Base-by-base conservation (phyloP, 2,329 filamentous ascomycete genomes). In the Aspergillus transmontanensis region DNA sequence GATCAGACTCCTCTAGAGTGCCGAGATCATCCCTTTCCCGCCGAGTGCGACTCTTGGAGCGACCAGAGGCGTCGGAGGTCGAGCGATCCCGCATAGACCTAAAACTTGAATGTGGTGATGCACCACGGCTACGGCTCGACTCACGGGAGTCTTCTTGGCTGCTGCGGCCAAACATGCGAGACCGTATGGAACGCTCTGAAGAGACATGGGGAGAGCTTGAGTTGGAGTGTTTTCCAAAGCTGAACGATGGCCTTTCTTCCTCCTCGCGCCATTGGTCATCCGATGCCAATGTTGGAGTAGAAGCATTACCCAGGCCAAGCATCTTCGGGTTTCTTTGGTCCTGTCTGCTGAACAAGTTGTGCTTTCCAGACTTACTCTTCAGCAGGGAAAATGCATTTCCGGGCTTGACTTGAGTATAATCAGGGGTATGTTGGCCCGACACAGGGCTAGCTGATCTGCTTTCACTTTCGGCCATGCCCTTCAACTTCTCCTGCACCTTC, bases 1-100 rank as follows among this genome's bases (percentile, higher is more conserved):
- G 71, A 48, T 69, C 70, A 14, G 80, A 80, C 71, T 85, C 83
- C 3, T 78, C 74, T 73, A 85, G 80, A n/a, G 82, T 79, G 63
- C 82, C 81, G 3, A 85, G 71, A 67, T 87, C 85, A 58, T 87
- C 85, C 34, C 83, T 83, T 41, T 87, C 84, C 32, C 82, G 82
- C 51, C 81, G 77, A 50, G 79, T 77, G 48, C 83, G 82, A 70
- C 85, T 87, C 65, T 83, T 82, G 9, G 85, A 87, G 32, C 85
- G 82, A 32, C 80, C 81, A 58, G 81, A 82, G 3, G 82, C 78
- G 59, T 83, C 82, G 7, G 86, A 88, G 65, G 81, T 83, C 6
- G 86, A 86, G 57, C 86, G 83, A 64, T 85, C 82, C 57, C 85
- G 78, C 32, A 74, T 77, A 23, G 76, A 76, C 56, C 74, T 75